Evolutionary conservation across 164 flowering plant species (phyloP), one percentile per base, ranked within the genome.

Genomic region (Santalum album): DNA sequence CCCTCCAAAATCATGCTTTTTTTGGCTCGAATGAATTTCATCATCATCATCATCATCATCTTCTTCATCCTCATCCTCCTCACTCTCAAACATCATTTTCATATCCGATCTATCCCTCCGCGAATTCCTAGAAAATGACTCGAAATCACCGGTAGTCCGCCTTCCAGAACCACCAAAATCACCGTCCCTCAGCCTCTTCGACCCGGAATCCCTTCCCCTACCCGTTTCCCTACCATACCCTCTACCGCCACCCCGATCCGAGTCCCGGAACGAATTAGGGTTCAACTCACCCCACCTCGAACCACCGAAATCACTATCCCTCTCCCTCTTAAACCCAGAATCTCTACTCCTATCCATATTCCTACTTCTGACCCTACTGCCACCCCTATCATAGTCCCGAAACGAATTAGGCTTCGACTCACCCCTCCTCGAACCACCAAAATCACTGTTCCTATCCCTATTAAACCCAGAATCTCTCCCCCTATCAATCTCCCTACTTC

Each of bases 251-350:
- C 48, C 59, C 5, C 22, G 47, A 10, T 63, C 71, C 1, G 52
- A 19, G 18, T 54, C 74, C 40, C 66, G 66, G 49, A 72, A 62
- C 15, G 83, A 68, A 54, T 69, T 68, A 0, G 73, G 55, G 57
- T 69, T 65, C 77, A 84, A 64, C 14, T 66, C 83, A 60, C 80
- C n/a, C n/a, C n/a, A n/a, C n/a, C n/a, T n/a, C n/a, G n/a, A 63
- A 38, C 57, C 66, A 17, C 49, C 51, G 25, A 61, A 54, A 0
- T 52, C 74, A 51, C 62, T 36, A 29, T 9, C 9, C 9, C 34
- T 29, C 34, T 9, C 34, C 4, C 6, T 29, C 4, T 29, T 9
- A 9, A 29, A 29, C 34, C 34, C 34, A 29, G 34, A 29, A 9
- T 29, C 34, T 29, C 34, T 29, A 29, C 34, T 9, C 34, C 34